Base-by-base conservation (phyloP, 1,284 basidiomycete species). In the Chondrostereum purpureum region DNA sequence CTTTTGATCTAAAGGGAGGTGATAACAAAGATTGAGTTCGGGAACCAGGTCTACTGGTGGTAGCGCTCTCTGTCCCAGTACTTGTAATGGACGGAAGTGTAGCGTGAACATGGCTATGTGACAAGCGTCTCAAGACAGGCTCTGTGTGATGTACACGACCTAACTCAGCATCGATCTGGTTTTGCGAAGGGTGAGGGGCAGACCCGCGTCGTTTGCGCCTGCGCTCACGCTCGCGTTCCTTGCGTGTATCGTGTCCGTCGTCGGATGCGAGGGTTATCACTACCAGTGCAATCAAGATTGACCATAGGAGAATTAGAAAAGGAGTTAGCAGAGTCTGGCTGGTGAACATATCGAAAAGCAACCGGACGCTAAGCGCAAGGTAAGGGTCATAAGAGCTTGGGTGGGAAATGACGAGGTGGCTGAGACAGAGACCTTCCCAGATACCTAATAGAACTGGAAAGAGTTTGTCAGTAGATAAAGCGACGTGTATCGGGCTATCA, bases 361-460 rank as follows among this genome's bases (percentile, higher is more conserved):
- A 56, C 17, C 69, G 66, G 43, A 72, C 54, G 19, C 60, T 63
- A 46, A 63, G 68, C 34, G 67, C 69, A 14, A 72, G 64, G 51
- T 64, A 59, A 46, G 68, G 67, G 55, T 70, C 69, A 16, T 64
- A 42, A 43, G 57, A 54, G 31, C 53, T 53, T 14, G 59, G 50
- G 27, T 52, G 47, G 14, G 53, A 40, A 54, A 51, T 22, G 20
- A 53, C 53, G 38, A 69, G 55, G 42, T 66, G 62, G 48, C 69
- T 62, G 21, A 69, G 51, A 31, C 64, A 56, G 16, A 59, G 55
- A 24, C 69, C 69, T 53, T 72, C 69, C 65, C 67, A 70, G 22
- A 68, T 42, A 19, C 69, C 69, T 13, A 70, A 46, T 4, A 68
- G 50, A 5, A 61, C 60, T 24, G 64, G 59, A 11, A 49, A 50